Conservation (phyloP, 2,329 filamentous ascomycete genomes). For the Herpotrichia juniperi region DNA sequence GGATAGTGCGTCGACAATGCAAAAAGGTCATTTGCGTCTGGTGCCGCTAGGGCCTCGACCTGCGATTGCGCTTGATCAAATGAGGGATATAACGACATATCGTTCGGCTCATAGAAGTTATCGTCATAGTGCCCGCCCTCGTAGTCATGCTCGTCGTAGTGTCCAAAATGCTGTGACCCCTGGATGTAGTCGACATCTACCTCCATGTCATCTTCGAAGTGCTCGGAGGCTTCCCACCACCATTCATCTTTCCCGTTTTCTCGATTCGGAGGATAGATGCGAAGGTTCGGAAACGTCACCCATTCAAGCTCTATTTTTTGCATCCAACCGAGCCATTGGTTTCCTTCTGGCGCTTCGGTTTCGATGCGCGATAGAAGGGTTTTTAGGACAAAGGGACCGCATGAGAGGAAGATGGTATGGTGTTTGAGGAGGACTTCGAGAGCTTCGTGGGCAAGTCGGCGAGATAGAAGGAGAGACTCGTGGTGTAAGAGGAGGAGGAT, state of each 20-base stretch:
- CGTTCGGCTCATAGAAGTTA: slow-evolving; percentile 38
- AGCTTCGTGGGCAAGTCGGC: slow-evolving; percentile 41
- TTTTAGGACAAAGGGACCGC: slow-evolving; percentile 43
- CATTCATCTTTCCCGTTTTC: slow-evolving; percentile 28
- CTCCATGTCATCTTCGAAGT: slow-evolving; percentile 11
- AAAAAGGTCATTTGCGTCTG: slow-evolving; percentile 29
- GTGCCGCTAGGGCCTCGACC: slow-evolving; percentile 4
- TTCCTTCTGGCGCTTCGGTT: slow-evolving; percentile 23
- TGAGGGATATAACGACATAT: slow-evolving; percentile 32
- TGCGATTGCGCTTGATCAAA: slow-evolving; percentile 18
- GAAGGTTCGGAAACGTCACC: slow-evolving; percentile 42
- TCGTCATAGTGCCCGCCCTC: slow-evolving; percentile 42
- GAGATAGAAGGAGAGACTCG: slow-evolving; percentile 40
- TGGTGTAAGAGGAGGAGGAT: slow-evolving; percentile 43
- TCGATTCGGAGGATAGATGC: slow-evolving; percentile 36
- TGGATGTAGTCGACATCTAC: slow-evolving; percentile 37
- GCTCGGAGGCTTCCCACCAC: slow-evolving; percentile 30
- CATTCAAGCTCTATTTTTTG: slow-evolving; percentile 41
- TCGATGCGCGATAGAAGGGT: slow-evolving; percentile 35
- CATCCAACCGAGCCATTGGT: slow-evolving; percentile 38
- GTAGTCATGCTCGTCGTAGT: slow-evolving; percentile 43
- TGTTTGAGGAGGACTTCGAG: slow-evolving; percentile 42
- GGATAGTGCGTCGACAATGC: slow-evolving; percentile 39
- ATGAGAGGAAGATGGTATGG: slow-evolving; percentile 40
- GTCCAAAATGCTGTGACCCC: slow-evolving; percentile 28